A percentile compares a stretch with the other conserved stretches of the same genome.
Conservation (phyloP, 768 basidiomycete species). For the Suillus luteus region DNA sequence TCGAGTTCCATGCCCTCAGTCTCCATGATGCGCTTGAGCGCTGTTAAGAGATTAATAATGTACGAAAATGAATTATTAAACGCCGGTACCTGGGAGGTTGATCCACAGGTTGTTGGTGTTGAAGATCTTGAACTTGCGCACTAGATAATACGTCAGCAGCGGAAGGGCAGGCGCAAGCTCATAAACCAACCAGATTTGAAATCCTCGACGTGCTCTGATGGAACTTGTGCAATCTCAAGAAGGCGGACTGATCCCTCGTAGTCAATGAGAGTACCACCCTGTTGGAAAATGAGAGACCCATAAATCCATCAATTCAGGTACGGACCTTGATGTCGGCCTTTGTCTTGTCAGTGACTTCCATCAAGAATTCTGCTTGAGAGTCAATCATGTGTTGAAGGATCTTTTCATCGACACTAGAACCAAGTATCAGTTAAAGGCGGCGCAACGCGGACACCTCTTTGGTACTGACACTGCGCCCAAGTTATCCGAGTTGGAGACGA, state of each 20-base stretch:
- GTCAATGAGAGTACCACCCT: slow-evolving; percentile 68
- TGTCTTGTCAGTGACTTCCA: slow-evolving; percentile 83
- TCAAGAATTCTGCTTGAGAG: slow-evolving; percentile 63
- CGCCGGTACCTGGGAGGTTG: slow-evolving; percentile 43
- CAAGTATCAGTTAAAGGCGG: slow-evolving; percentile 10
- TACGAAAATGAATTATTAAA: background rate
- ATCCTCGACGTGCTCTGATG: slow-evolving; percentile 70
- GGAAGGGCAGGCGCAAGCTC: background rate
- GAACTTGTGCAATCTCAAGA: slow-evolving; percentile 78
- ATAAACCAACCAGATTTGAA: slow-evolving; percentile 55
- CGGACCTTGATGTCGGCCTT: slow-evolving; percentile 71
- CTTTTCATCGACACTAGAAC: slow-evolving; percentile 60
- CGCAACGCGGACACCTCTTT: background rate
- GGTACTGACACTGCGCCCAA: slow-evolving; percentile 59
- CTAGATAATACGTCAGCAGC: slow-evolving; percentile 16
- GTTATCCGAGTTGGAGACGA: slow-evolving; percentile 79
- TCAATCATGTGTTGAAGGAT: slow-evolving; percentile 71
- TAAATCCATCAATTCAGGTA: background rate
- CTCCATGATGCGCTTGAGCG: slow-evolving; percentile 77
- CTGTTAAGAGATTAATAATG: slow-evolving; percentile 30
- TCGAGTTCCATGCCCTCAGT: slow-evolving; percentile 70
- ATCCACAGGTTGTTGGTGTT: slow-evolving; percentile 72
- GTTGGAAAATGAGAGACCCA: background rate
- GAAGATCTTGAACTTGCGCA: slow-evolving; percentile 82
- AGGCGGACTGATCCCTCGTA: slow-evolving; percentile 67